Conservation (phyloP, 1,284 basidiomycete species). For the Puccinia coronata region DNA sequence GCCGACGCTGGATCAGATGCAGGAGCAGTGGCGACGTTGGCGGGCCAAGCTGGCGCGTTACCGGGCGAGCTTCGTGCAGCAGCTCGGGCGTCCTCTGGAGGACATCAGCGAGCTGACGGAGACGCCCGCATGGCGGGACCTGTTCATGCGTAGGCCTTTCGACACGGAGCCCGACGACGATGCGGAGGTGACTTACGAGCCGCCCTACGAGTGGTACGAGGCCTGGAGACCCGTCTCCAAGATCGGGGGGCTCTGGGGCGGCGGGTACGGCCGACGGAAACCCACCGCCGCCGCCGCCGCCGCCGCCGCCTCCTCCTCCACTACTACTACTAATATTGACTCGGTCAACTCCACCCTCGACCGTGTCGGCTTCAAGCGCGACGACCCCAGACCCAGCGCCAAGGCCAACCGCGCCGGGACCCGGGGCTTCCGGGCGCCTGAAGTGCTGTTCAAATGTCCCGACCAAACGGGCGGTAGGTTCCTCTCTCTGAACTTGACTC, state of each 20-base stretch:
- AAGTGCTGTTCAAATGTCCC: conserved; percentile 91
- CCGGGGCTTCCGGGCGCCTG: conserved; percentile 92
- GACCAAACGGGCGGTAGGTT: conserved; percentile 83
- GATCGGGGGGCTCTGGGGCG: conserved; percentile 21
- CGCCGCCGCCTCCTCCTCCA: conserved; percentile 55
- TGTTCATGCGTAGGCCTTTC: conserved; percentile 11
- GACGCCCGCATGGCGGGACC: background rate
- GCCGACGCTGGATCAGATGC: conserved; percentile 67
- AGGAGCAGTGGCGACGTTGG: conserved; percentile 65
- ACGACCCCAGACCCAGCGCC: conserved; percentile 66
- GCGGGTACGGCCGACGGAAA: conserved; percentile 64
- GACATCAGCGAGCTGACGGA: conserved; percentile 30
- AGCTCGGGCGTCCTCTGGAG: background rate
- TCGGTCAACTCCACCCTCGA: conserved; percentile 53
- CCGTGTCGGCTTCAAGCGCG: conserved; percentile 55
- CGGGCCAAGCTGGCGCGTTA: conserved; percentile 72
- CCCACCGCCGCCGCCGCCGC: conserved; percentile 56
- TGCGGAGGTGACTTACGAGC: conserved; percentile 7
- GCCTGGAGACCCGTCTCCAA: conserved; percentile 53
- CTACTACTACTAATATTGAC: background rate
- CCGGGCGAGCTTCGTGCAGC: conserved; percentile 63
- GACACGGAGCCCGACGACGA: conserved; percentile 21
- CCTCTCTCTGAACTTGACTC: no score
- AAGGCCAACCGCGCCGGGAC: conserved; percentile 97
- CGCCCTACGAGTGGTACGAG: conserved; percentile 26